Evolutionary conservation across 1,139 yeast genomes (phyloP).

Genomic region (Meyerozyma carpophila): DNA sequence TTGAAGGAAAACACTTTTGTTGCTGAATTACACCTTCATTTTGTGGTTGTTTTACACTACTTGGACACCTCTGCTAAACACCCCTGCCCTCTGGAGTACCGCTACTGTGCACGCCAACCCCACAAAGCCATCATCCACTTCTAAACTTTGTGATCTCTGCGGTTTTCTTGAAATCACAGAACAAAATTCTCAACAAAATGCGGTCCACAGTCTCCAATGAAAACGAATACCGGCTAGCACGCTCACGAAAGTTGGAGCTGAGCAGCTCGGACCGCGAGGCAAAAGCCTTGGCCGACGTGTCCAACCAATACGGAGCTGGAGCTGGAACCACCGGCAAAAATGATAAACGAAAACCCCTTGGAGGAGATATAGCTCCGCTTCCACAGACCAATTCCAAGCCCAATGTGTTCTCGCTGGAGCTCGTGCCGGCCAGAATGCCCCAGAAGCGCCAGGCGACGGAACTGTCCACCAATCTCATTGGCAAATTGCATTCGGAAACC

Average conservation of each 20-base stretch:
- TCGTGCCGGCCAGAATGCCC: slow-evolving; percentile 42
- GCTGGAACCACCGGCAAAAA: slow-evolving; percentile 6
- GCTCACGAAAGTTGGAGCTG: slow-evolving; percentile 14
- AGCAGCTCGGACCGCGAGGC: slow-evolving; percentile 2
- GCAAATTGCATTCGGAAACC: slow-evolving; percentile 28
- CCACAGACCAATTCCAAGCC: slow-evolving; percentile 12
- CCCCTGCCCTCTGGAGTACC: not conserved
- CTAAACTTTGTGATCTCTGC: not conserved
- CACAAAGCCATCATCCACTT: not conserved
- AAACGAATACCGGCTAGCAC: slow-evolving; percentile 34
- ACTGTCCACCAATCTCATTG: slow-evolving; percentile 45
- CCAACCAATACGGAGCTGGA: slow-evolving; percentile 29
- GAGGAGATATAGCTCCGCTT: slow-evolving; percentile 30
- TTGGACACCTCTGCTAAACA: not conserved
- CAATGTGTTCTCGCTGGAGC: slow-evolving; percentile 1
- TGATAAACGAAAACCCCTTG: slow-evolving; percentile 26
- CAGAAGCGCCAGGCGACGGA: slow-evolving; percentile 55
- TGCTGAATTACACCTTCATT: not conserved
- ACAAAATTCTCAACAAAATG: slow-evolving; percentile 15
- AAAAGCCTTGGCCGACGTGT: slow-evolving; percentile 36
- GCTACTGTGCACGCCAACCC: not conserved
- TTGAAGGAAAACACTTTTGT: not conserved
- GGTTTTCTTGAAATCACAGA: not conserved
- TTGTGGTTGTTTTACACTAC: not conserved
- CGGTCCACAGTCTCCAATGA: slow-evolving; percentile 38